Evolutionary conservation across 2,329 filamentous ascomycete species (phyloP).

Genomic region (Aspergillus brasiliensis): DNA sequence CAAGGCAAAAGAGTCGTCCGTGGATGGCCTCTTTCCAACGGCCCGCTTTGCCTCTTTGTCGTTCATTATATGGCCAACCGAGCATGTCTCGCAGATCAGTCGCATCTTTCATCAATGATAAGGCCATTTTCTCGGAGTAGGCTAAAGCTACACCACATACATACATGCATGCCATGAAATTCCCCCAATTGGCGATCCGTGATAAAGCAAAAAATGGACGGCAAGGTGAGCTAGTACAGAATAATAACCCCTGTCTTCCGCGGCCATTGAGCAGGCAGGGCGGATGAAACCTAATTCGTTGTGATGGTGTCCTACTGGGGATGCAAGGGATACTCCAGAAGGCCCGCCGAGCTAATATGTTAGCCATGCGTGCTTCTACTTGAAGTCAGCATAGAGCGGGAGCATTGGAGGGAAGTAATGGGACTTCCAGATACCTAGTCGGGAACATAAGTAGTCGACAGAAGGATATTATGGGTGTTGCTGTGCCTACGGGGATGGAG

Average conservation of each 20-base stretch:
- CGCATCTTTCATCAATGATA: not conserved
- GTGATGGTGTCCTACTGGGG: conserved; percentile 6
- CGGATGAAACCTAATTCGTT: conserved; percentile 20
- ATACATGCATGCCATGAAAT: not conserved
- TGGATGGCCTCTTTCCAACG: not conserved
- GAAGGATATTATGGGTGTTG: not conserved
- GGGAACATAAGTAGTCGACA: not conserved
- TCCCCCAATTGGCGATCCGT: not conserved
- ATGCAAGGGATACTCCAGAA: conserved; percentile 15
- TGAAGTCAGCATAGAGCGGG: not conserved
- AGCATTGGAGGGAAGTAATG: not conserved
- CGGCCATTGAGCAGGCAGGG: conserved; percentile 6
- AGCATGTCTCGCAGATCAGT: not conserved
- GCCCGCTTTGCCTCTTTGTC: not conserved
- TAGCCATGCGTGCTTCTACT: conserved; percentile 6
- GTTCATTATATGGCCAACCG: not conserved
- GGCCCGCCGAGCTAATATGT: not conserved
- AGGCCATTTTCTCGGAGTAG: not conserved
- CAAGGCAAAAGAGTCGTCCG: not conserved
- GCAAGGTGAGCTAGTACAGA: not conserved
- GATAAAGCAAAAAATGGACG: not conserved
- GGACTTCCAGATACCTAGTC: not conserved
- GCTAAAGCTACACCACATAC: not conserved
- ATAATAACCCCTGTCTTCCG: conserved; percentile 3
- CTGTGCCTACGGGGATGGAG: not conserved